A percentile compares a stretch with the other conserved stretches of the same genome.
phyloP scores from a whole-genome alignment of 2,329 filamentous ascomycete species.

The Aureobasidium sp. region DNA sequence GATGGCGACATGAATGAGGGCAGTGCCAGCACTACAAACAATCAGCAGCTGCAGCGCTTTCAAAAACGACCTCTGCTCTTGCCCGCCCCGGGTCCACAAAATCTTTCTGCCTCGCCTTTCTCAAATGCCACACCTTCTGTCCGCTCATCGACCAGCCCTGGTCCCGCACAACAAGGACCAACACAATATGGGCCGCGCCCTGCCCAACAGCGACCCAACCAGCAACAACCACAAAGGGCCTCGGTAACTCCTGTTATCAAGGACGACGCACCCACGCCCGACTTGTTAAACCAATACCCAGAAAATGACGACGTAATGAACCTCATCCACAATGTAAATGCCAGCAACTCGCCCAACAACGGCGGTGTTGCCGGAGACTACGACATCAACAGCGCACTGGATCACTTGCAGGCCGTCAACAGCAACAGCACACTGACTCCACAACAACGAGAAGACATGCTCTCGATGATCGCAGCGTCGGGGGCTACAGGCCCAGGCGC shows the following conservation, averaged over 20 bases:
- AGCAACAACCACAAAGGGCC: conserved; percentile 12
- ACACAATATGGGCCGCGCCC: not conserved
- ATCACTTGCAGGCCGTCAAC: conserved; percentile 41
- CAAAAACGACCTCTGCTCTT: conserved; percentile 28
- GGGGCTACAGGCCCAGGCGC: conserved; percentile 24
- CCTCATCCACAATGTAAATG: conserved; percentile 42
- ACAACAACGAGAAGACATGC: conserved; percentile 42
- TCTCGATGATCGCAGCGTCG: conserved; percentile 39
- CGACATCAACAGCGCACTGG: conserved; percentile 41
- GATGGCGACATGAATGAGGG: conserved; percentile 41
- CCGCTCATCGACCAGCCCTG: conserved; percentile 15
- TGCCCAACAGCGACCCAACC: not conserved
- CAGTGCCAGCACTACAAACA: conserved; percentile 28
- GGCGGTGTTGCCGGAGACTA: conserved; percentile 22
- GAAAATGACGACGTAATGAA: conserved; percentile 46
- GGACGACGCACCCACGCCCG: conserved; percentile 34
- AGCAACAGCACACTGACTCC: conserved; percentile 37
- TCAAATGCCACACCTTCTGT: conserved; percentile 16
- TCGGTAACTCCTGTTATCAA: conserved; percentile 32
- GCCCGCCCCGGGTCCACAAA: not conserved
- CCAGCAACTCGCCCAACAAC: conserved; percentile 28
- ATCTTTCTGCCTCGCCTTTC: conserved; percentile 21
- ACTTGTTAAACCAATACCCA: conserved; percentile 28
- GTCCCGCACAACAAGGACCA: conserved; percentile 2
- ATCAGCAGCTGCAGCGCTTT: conserved; percentile 26